Base-by-base conservation (phyloP, 2,329 filamentous ascomycete genomes). In the Colletotrichum zoysiae region DNA sequence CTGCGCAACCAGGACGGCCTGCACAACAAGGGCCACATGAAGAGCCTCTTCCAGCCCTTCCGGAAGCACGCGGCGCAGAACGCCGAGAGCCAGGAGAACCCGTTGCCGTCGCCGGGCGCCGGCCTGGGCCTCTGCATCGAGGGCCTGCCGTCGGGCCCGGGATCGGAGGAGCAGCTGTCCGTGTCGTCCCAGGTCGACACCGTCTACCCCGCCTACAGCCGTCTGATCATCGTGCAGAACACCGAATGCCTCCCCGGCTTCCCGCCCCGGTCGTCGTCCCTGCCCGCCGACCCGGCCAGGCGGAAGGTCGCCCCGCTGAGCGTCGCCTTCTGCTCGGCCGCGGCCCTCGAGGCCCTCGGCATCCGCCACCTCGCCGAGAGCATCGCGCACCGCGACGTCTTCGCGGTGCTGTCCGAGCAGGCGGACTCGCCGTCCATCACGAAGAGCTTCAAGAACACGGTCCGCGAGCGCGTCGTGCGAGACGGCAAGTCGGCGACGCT, bases 401-500 rank as follows among this genome's bases (percentile, higher is more conserved):
- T 90, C 76, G 82, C 84, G 51, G 84, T 89, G n/a, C 82, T 90
- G 5, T 78, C 81, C 5, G 82, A 86, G n/a, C 82, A 85, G 56
- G 81, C 83, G 1, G 79, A 80, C n/a, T 82, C 84, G 11, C 81
- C 82, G 0, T 82, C 80, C 2, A 77, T 86, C 7, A 82, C 82
- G 2, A 84, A 83, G 61, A 79, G 82, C 0, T 86, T 88, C 78
- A 84, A 83, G 74, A 76, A 78, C 1, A 80, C 79, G 0, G 84
- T 90, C 2, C 80, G 81, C 30, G 81, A 84, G n/a, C 76, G 77
- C 8, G 74, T 84, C 1, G 67, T 81, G 0, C 74, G 76, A 3
- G 81, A 82, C 51, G 81, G 83, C 61, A 79, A 77, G 59, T 81
- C 83, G 30, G 78, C 80, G 42, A 77, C 77, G 12, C 72, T 81